Evolutionary conservation across 495 filamentous ascomycete species (phyloP).

Genomic region (Talaromyces borbonicus): DNA sequence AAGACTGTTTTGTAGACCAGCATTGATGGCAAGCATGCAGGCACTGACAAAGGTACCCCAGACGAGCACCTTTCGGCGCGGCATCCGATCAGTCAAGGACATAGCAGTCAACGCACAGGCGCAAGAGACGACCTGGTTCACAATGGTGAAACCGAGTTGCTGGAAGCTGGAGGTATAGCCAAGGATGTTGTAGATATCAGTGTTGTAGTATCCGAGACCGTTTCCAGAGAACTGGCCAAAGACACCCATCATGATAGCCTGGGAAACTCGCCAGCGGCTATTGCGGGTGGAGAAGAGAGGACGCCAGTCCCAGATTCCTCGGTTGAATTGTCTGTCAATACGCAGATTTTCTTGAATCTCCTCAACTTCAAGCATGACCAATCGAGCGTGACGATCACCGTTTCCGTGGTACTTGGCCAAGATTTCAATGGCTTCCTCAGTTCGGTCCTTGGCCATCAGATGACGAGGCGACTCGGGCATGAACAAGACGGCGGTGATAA

Average conservation of each 20-base stretch:
- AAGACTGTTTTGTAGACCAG: slow-evolving; percentile 28
- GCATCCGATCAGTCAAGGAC: slow-evolving; percentile 54
- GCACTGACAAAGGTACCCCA: slow-evolving; percentile 44
- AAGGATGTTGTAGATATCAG: slow-evolving; percentile 28
- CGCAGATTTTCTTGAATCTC: slow-evolving; percentile 47
- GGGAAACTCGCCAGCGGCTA: slow-evolving; percentile 50
- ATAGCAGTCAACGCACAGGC: slow-evolving; percentile 59
- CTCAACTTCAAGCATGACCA: slow-evolving; percentile 46
- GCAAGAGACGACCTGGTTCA: slow-evolving; percentile 59
- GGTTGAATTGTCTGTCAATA: slow-evolving; percentile 44
- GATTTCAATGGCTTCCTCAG: slow-evolving; percentile 44
- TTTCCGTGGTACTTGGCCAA: slow-evolving; percentile 51
- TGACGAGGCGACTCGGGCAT: slow-evolving; percentile 55
- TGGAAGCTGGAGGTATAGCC: slow-evolving; percentile 36
- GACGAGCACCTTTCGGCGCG: slow-evolving; percentile 50
- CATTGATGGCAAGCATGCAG: slow-evolving; percentile 37
- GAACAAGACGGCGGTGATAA: slow-evolving; percentile 46
- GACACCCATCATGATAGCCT: slow-evolving; percentile 53
- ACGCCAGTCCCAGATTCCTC: slow-evolving; percentile 59
- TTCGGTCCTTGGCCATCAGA: slow-evolving; percentile 42
- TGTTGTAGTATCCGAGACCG: slow-evolving; percentile 39
- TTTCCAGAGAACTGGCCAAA: slow-evolving; percentile 45
- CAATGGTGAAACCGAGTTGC: slow-evolving; percentile 51
- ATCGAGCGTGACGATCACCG: slow-evolving; percentile 37
- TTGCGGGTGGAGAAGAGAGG: slow-evolving; percentile 50